A percentile compares a stretch with the other conserved stretches of the same genome.
phyloP scores from a whole-genome alignment of 352 stramenopile species.

The Pythium rhizo-oryzae region DNA sequence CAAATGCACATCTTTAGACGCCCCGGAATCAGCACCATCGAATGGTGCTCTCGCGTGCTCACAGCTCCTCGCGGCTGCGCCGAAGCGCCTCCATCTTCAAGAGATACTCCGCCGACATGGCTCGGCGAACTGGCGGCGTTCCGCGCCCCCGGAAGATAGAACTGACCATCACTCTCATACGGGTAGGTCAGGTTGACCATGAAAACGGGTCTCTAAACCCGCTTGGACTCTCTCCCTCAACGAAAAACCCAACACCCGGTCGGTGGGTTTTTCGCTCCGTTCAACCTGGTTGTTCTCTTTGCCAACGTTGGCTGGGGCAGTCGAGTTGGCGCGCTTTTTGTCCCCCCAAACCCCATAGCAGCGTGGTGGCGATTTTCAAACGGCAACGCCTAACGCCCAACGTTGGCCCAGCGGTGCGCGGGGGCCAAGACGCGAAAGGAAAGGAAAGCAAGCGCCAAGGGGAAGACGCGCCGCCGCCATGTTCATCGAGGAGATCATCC shows the following conservation, averaged over 20 bases:
- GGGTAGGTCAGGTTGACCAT: not conserved
- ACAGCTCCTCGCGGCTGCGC: constrained; percentile 62
- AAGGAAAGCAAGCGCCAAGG: constrained; percentile 5
- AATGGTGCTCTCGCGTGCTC: constrained; percentile 4
- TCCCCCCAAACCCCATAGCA: not conserved
- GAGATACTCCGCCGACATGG: constrained; percentile 63
- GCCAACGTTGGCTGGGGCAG: too few relatives aligned
- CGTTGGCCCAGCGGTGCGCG: not conserved
- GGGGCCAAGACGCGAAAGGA: not conserved
- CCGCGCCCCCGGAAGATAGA: constrained; percentile 11
- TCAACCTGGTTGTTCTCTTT: not conserved
- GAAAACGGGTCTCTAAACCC: not conserved
- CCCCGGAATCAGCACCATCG: too few relatives aligned
- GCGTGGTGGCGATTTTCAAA: constrained; percentile 24
- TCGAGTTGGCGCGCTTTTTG: constrained; percentile 25
- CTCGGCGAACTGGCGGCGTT: not conserved
- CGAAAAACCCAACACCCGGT: not conserved
- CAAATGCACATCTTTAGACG: too few relatives aligned
- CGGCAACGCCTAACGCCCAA: constrained; percentile 7
- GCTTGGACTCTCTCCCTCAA: too few relatives aligned
- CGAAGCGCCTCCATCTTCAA: constrained; percentile 66
- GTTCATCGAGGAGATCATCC: constrained; percentile 99
- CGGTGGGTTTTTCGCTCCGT: constrained; percentile 2
- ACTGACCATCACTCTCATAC: constrained; percentile 17
- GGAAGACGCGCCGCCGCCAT: constrained; percentile 57